Evolutionary conservation across 805 yeast genomes (phyloP).

Genomic region (Pichia pseudocactophila): DNA sequence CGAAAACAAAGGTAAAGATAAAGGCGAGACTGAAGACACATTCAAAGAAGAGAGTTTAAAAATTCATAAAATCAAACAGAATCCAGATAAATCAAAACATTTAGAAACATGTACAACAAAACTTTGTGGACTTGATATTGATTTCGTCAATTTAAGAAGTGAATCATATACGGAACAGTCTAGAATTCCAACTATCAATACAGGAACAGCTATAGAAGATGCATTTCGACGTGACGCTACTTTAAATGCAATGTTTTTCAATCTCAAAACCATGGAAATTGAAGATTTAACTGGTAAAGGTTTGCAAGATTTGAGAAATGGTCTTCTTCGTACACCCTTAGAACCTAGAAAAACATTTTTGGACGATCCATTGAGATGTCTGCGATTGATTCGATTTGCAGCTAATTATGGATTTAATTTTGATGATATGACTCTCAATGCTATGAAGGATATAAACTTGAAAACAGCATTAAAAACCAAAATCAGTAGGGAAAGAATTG

Average conservation of each 20-base stretch:
- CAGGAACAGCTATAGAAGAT: constrained; percentile 89
- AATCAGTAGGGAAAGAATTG: constrained; percentile 85
- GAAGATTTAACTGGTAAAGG: constrained; percentile 86
- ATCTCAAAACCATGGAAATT: constrained; percentile 53
- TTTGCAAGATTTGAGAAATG: constrained; percentile 55
- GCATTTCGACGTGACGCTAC: constrained; percentile 94
- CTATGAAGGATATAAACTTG: constrained; percentile 57
- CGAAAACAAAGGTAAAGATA: not conserved
- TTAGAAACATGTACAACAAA: constrained; percentile 93
- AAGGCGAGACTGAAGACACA: constrained; percentile 2
- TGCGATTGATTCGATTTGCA: constrained; percentile 81
- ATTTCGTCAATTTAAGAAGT: constrained; percentile 83
- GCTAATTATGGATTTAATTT: constrained; percentile 63
- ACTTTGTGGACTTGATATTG: constrained; percentile 76
- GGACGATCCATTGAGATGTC: constrained; percentile 89
- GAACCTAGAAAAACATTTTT: constrained; percentile 76
- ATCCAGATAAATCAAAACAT: constrained; percentile 95
- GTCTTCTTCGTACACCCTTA: constrained; percentile 80
- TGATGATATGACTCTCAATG: constrained; percentile 45
- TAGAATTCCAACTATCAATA: constrained; percentile 72
- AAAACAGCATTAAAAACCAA: constrained; percentile 54
- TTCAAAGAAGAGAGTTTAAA: not conserved
- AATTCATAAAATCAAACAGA: constrained; percentile 71
- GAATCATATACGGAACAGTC: constrained; percentile 80
- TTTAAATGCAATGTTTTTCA: constrained; percentile 83